Evolutionary conservation across 805 yeast genomes (phyloP).

Genomic region (Yarrowia sp.): DNA sequence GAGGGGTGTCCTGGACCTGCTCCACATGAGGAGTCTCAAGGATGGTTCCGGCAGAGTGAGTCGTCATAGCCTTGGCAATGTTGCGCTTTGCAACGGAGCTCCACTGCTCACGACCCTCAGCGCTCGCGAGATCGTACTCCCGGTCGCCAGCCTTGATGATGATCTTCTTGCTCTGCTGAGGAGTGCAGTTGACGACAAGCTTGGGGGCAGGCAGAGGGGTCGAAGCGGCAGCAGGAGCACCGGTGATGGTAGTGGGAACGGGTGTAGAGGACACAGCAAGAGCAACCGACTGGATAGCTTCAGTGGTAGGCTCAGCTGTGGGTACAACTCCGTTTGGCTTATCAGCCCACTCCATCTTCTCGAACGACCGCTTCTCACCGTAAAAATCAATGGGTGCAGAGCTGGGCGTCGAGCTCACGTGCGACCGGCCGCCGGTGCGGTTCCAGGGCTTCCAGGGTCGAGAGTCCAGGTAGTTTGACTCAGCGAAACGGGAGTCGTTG

Average conservation of each 20-base stretch:
- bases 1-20: neutral
- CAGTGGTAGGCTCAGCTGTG: slow-evolving; percentile 1
- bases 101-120: slow-evolving; percentile 37
- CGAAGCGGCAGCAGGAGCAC: neutral
- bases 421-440: slow-evolving; percentile 13
- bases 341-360: slow-evolving; percentile 11
- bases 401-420: slow-evolving; percentile 9
- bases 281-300: slow-evolving; percentile 16
- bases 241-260: neutral
- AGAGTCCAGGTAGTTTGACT: slow-evolving; percentile 10
- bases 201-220: neutral
- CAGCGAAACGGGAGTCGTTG: slow-evolving; percentile 12
- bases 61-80: slow-evolving; percentile 31
- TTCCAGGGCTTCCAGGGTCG: slow-evolving; percentile 33
- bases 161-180: slow-evolving; percentile 29
- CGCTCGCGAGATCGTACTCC: slow-evolving; percentile 36
- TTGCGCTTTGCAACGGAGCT: slow-evolving; percentile 21
- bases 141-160: slow-evolving; percentile 37
- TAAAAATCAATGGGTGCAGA: slow-evolving; percentile 30
- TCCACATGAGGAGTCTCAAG: slow-evolving; percentile 2
- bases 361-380: slow-evolving; percentile 21
- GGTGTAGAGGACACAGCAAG: neutral
- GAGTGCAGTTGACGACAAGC: slow-evolving; percentile 21
- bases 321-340: neutral
- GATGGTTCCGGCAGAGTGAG: too few relatives aligned